Evolutionary conservation across 768 basidiomycete species (phyloP), one percentile per base, ranked within the genome.

Genomic region (Mycena crocata): DNA sequence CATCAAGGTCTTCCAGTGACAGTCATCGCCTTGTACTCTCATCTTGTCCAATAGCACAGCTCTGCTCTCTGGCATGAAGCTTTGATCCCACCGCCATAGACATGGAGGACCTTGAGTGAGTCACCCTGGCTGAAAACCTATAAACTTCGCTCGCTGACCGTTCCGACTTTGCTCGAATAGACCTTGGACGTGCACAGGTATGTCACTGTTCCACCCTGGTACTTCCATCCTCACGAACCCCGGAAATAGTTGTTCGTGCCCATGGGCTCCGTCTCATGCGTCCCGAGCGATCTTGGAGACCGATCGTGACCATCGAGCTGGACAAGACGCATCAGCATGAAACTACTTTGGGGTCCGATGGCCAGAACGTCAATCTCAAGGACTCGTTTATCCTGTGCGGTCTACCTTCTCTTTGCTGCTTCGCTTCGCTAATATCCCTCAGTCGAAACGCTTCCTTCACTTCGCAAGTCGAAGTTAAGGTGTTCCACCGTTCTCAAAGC

Each of bases 331-430:
- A 84, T n/a, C 62, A 54, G 7, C 83, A 87, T 62, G 91, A 93
- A 71, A 80, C 86, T 12, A 76, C 80, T 24, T 85, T 93, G 3
- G 92, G 91, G 0, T 80, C 80, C 23, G 90, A 93, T 60, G 92
- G 92, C 0, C 90, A 92, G 72, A 90, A 89, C 62, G 85, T 89
- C 1, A 92, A 93, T 71, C 77, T 87, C 51, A 90, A 87, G 66
- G 80, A 84, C 1, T 76, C 75, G 1, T 84, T 89, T 62, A 69
- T 73, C 30, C 79, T 91, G 91, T 92, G 73, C 58, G 89, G 81
- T 48, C 31, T 3, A 26, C 17, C 26, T 4, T 15, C 30, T 26
- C 23, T 15, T 56, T 23, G 30, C 21, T n/a, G n/a, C 0, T 32
- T 49, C 40, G 28, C 26, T 69, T 24, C 39, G 12, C 23, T 49